Base-by-base conservation (phyloP, 2,329 filamentous ascomycete genomes). In the Thelonectria discophora region DNA sequence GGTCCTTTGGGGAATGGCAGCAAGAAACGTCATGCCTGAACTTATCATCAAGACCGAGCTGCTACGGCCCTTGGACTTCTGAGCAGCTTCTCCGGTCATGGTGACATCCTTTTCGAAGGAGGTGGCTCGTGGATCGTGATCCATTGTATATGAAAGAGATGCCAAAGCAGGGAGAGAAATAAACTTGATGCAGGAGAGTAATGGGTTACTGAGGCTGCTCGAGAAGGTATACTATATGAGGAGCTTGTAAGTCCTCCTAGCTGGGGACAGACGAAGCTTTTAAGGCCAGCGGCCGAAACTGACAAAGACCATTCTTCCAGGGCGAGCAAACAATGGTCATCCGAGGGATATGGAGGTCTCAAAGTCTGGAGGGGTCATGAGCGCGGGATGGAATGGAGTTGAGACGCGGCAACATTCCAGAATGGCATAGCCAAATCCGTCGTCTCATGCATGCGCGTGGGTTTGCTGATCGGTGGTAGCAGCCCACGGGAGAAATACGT, bases 1-100 rank as follows among this genome's bases (percentile, higher is more conserved):
- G 24, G 68, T 57, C 52, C 59, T 61, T 34, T 71, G 68, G 42
- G 69, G 68, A 24, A 72, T 66, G 39, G 69, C 69, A 37, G 69
- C 69, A 15, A 72, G 60, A 51, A 72, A 72, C 27, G 69, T 72
- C 55, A 72, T 71, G 64, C 69, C 69, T 9, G 69, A 72, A 27
- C 68, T 72, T 55, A 72, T 69, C 60, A 69, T 72, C 32, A 71
- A 60, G 47, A 72, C 62, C 17, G 69, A 72, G 39, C 66, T 63
- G 52, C 69, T 72, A 60, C 69, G 55, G 45, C 46, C 63, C 58
- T 72, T 72, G 52, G 56, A 51, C 58, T 70, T 72, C 18, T 59
- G 55, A 21, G 51, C 47, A 50, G 63, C 62, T 37, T 72, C 65
- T 62, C 69, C 72, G 63, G 69, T 68, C 64, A 70, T 71, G 52